phyloP scores from a whole-genome alignment of 352 stramenopile genomes.

The Saprolegnia parasitica region DNA sequence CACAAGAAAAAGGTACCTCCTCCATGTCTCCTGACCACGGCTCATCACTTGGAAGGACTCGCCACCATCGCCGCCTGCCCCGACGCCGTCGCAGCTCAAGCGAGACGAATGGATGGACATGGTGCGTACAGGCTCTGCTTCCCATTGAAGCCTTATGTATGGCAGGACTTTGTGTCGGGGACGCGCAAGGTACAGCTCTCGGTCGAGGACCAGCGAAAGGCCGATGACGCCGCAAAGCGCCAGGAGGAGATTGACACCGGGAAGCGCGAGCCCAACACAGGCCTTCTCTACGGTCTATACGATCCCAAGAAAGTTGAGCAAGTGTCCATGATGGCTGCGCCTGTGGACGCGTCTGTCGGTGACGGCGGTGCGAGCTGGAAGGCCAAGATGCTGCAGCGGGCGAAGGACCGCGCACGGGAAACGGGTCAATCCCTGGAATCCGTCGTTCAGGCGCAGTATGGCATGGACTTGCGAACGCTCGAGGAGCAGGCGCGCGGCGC shows the following conservation, averaged over 20 bases:
- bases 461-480: conserved; percentile 45
- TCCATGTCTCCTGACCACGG: conserved; percentile 30
- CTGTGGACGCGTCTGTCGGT: conserved; percentile 38
- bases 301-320: conserved; percentile 70
- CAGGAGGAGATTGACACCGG: conserved; percentile 73
- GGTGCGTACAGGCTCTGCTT: conserved; percentile 31
- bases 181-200: conserved; percentile 32
- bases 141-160: background rate
- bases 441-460: conserved; percentile 58
- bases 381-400: conserved; percentile 75
- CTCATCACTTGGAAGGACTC: conserved; percentile 2
- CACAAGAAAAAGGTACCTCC: conserved; percentile 32
- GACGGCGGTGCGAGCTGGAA: conserved; percentile 79
- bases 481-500: conserved; percentile 51
- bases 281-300: conserved; percentile 74
- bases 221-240: conserved; percentile 52
- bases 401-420: conserved; percentile 49
- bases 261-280: conserved; percentile 67
- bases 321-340: background rate
- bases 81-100: conserved; percentile 30
- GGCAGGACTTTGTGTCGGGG: conserved; percentile 47
- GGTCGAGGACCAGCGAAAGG: conserved; percentile 36
- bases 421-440: conserved; percentile 54
- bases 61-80: background rate
- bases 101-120: conserved; percentile 82